Evolutionary conservation across 345 rosid genomes (phyloP).

Genomic region (Linum usitatissimum): DNA sequence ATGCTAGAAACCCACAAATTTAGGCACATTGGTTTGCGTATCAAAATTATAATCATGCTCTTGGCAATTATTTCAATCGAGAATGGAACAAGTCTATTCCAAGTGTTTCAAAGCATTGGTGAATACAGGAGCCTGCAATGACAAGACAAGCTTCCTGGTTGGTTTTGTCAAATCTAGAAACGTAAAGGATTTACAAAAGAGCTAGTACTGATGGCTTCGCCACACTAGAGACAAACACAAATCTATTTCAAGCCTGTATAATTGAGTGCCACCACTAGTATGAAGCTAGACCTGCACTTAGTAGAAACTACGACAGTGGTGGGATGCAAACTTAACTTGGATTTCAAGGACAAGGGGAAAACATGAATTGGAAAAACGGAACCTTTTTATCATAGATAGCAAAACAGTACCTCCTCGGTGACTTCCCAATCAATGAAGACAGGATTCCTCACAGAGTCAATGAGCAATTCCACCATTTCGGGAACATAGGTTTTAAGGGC

Average conservation of each 20-base stretch:
- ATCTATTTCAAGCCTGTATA: not conserved
- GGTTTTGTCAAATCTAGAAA: not conserved
- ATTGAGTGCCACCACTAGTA: not conserved
- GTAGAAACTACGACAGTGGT: not conserved
- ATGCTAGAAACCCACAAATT: not conserved
- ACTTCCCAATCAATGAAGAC: conserved; percentile 92
- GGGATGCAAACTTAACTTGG: not conserved
- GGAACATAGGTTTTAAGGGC: conserved; percentile 87
- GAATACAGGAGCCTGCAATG: not conserved
- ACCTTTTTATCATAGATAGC: not conserved
- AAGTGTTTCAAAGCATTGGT: no score
- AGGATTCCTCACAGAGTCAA: conserved; percentile 84
- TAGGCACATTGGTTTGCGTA: no score
- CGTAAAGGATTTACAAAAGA: not conserved
- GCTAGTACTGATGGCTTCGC: not conserved
- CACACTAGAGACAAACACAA: not conserved
- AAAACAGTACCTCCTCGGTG: conserved; percentile 38
- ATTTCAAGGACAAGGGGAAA: not conserved
- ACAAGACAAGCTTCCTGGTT: not conserved
- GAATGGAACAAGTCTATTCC: not conserved
- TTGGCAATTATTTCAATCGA: not conserved
- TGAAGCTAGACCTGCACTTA: conserved; percentile 18
- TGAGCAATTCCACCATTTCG: conserved; percentile 77
- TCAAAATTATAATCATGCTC: no score
- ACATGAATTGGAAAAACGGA: not conserved